Percentiles rank a stretch among this genome's conserved stretches.
Conservation (phyloP, 257 asterid species). For the Catharanthus roseus region DNA sequence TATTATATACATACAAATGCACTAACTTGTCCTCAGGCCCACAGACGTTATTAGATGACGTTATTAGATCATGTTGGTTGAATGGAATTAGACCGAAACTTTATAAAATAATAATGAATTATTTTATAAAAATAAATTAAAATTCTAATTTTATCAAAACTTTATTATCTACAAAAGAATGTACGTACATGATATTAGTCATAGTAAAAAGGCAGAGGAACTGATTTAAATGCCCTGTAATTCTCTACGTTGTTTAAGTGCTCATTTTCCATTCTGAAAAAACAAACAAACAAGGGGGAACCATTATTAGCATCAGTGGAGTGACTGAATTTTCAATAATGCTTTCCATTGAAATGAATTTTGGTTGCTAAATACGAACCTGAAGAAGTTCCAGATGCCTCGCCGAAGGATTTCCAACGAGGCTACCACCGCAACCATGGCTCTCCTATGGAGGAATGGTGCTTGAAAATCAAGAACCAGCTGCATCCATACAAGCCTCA, state of each 20-base stretch:
- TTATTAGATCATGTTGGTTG: no score
- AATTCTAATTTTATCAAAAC: no score
- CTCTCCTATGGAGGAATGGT: slow-evolving; percentile 48
- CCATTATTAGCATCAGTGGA: slow-evolving; percentile 17
- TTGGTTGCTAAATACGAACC: slow-evolving; percentile 33
- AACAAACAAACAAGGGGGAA: slow-evolving; percentile 13
- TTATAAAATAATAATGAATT: no score
- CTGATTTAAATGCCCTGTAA: slow-evolving; percentile 59
- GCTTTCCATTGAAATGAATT: background rate
- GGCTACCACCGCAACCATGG: slow-evolving; percentile 53
- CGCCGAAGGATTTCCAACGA: slow-evolving; percentile 80
- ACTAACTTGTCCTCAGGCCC: no score
- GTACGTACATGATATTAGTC: no score
- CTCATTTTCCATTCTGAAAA: slow-evolving; percentile 74
- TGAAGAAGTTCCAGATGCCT: slow-evolving; percentile 89
- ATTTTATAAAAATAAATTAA: no score
- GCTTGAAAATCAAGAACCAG: slow-evolving; percentile 47
- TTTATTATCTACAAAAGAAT: no score
- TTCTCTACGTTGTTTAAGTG: slow-evolving; percentile 78
- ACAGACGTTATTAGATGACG: no score
- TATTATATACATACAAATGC: no score
- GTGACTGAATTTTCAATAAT: background rate
- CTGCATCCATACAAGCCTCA: slow-evolving; percentile 93
- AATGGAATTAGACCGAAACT: no score
- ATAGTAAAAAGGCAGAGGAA: slow-evolving; percentile 77